Conservation (phyloP, 2,329 filamentous ascomycete species). For the Graphilbum fragrans region DNA sequence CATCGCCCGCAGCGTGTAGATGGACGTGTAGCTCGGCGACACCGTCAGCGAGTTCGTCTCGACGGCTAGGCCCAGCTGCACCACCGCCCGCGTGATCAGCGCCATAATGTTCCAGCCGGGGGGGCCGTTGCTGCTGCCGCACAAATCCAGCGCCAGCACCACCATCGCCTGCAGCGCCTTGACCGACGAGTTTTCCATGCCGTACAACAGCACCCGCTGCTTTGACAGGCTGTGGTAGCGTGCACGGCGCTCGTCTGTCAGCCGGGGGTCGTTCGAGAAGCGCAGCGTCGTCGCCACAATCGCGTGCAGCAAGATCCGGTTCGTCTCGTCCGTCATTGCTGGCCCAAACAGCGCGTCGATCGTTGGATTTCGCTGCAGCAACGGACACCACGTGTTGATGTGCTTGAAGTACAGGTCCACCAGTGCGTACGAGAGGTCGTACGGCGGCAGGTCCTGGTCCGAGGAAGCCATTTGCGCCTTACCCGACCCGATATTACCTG, state of each 20-base stretch:
- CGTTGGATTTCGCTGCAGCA: conserved; percentile 74
- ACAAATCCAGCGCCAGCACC: conserved; percentile 73
- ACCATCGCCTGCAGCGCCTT: conserved; percentile 79
- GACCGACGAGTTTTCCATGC: conserved; percentile 80
- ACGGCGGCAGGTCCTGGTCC: conserved; percentile 61
- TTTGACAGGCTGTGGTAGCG: conserved; percentile 75
- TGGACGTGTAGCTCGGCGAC: conserved; percentile 69
- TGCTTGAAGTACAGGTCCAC: conserved; percentile 71
- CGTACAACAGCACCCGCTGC: conserved; percentile 75
- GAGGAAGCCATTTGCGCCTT: background rate
- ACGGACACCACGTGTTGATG: conserved; percentile 77
- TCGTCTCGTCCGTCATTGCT: conserved; percentile 64
- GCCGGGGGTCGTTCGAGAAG: conserved; percentile 64
- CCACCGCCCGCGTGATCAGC: conserved; percentile 75
- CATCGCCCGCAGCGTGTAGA: conserved; percentile 79
- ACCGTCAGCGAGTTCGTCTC: conserved; percentile 71
- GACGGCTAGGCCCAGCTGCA: conserved; percentile 75
- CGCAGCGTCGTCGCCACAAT: conserved; percentile 81
- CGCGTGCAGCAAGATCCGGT: conserved; percentile 72
- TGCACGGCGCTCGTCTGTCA: conserved; percentile 60
- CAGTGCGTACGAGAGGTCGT: conserved; percentile 60
- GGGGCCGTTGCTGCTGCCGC: conserved; percentile 78
- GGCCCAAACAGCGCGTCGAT: conserved; percentile 73
- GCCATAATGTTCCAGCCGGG: conserved; percentile 89
- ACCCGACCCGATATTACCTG: background rate